Percentiles rank a stretch among this genome's conserved stretches.
These are phyloP conservation scores for Microdochium nivale DNA, from an alignment of 2,329 filamentous ascomycete genomes.

Conservation along the genomic window DNA sequence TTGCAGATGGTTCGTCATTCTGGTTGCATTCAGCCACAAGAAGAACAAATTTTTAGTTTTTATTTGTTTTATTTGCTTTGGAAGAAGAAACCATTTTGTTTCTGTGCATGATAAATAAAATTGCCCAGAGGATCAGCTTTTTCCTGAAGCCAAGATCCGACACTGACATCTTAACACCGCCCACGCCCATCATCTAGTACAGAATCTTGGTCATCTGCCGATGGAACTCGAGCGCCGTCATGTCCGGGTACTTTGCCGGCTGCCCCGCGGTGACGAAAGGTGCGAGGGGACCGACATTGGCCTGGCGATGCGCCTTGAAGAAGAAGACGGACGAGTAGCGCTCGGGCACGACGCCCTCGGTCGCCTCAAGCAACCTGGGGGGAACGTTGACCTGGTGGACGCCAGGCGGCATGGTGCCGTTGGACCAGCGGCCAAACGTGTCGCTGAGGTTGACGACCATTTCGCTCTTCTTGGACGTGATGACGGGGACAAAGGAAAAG, in stretches of 20 bases:
- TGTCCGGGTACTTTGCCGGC: constrained; percentile 8
- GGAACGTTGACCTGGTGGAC: constrained; percentile 10
- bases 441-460: constrained; percentile 24
- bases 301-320: constrained; percentile 4
- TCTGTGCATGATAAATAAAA: no score
- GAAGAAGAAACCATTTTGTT: no score
- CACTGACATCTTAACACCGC: no score
- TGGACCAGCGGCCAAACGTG: constrained; percentile 19
- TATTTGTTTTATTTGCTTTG: no score
- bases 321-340: constrained; percentile 8
- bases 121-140: no score
- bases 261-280: constrained; percentile 6
- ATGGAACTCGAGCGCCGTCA: constrained; percentile 5
- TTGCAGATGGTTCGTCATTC: no score
- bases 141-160: no score
- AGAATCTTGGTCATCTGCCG: not conserved
- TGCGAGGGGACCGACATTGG: constrained; percentile 3
- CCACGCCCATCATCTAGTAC: no score
- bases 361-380: not conserved
- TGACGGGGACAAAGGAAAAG: constrained; percentile 5
- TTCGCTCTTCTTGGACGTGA: constrained; percentile 4
- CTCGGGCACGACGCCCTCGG: constrained; percentile 7
- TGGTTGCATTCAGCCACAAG: no score
- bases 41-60: no score
- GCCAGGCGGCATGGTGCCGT: constrained; percentile 7